Evolutionary conservation across 441 rosid genomes (phyloP), one percentile per base, ranked within the genome.

Genomic region (Gossypium davidsonii): DNA sequence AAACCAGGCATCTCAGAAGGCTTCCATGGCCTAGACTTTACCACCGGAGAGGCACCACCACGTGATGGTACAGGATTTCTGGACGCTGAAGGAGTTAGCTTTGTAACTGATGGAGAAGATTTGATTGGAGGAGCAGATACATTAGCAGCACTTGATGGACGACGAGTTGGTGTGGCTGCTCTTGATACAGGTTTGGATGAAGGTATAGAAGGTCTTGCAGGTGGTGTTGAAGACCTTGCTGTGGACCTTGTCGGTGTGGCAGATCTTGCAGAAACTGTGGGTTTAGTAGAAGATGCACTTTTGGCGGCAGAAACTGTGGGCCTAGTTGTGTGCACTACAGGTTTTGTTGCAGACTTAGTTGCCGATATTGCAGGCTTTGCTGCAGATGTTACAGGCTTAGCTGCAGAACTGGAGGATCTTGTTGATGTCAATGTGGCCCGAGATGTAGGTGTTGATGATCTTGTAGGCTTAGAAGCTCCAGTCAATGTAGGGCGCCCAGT

Each of bases 1-100:
- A 85, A 94, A 71, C 99, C 99, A 53, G 99, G 98, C 98, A 95
- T 92, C 79, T 95, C 94, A 17, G 97, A 88, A 11, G 98, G 98
- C 79, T 92, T 95, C 99, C 99, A 95, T 73, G 96, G 90, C 67
- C 96, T 86, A 67, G 97, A 79, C 83, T 86, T 91, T 64, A 80
- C 85, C 0, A 91, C 84, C 9, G 97, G 97, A 76, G 98, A 92
- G 74, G 90, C 73, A 56, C 83, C 94, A 67, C 84, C 95, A 65
- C 86, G 87, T 20, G 93, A 86, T 77, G 88, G 75, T 73, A 78
- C 83, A 34, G 88, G 81, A 77, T 80, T 87, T 83, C 81, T 89
- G 42, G 92, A 81, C 49, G 63, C 77, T 59, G 93, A 64, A 51
- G 84, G 78, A 79, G 73, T 73, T 61, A 87, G 64, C 69, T 82